Conservation (phyloP, 345 rosid species). For the Camelina laxa region DNA sequence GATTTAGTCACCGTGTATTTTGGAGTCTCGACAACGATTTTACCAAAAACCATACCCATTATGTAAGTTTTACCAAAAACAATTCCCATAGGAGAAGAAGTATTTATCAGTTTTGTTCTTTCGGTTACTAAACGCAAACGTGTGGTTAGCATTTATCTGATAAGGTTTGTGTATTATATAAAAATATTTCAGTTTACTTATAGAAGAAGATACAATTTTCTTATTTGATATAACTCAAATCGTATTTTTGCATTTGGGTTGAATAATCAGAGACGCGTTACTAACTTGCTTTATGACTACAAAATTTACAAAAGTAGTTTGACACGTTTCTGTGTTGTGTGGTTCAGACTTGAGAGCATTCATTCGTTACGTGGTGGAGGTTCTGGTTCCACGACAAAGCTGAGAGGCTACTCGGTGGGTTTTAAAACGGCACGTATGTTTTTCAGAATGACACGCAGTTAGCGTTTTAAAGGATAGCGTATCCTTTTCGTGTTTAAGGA, state of each 20-base stretch:
- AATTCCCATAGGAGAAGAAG: slow-evolving; percentile 9
- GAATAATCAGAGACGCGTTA: slow-evolving; percentile 6
- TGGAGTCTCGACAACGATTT: slow-evolving; percentile 75
- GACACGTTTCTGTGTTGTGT: slow-evolving; percentile 37
- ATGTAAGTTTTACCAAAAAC: slow-evolving; percentile 36
- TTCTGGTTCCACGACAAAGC: slow-evolving; percentile 37
- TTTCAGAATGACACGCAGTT: slow-evolving; percentile 8
- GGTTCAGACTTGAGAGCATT: slow-evolving; percentile 16
- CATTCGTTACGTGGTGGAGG: slow-evolving; percentile 39
- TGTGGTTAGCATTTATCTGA: slow-evolving; percentile 38
- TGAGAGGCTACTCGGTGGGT: neutral
- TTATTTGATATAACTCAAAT: neutral
- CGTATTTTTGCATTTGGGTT: slow-evolving; percentile 13
- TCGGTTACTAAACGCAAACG: slow-evolving; percentile 24
- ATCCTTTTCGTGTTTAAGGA: neutral
- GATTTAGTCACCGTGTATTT: slow-evolving; percentile 59
- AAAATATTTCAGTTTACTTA: neutral
- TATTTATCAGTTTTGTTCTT: slow-evolving; percentile 36
- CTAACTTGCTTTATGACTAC: neutral
- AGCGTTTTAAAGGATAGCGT: neutral
- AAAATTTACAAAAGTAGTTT: slow-evolving; percentile 14
- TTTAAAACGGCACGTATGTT: slow-evolving; percentile 23
- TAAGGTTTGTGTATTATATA: neutral
- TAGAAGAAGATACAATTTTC: slow-evolving; percentile 2
- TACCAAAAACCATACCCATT: slow-evolving; percentile 83